A percentile compares a stretch with the other conserved stretches of the same genome.
Conservation (phyloP, 306 rosid species). For the Quercus dentata region DNA sequence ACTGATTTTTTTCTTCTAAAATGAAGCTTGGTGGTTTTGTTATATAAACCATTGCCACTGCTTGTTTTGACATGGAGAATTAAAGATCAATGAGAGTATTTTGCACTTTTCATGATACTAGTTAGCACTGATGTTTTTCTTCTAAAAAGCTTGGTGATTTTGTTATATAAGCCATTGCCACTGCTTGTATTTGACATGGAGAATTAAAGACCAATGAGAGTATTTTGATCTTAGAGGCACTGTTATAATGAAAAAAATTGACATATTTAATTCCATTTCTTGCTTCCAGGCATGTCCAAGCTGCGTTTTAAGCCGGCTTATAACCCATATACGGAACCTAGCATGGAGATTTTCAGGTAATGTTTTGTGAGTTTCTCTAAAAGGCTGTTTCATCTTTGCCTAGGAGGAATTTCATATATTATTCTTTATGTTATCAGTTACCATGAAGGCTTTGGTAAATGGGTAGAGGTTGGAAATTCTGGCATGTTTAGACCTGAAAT, state of each 20-base stretch:
- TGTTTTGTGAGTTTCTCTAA: neutral
- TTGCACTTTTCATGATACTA: neutral
- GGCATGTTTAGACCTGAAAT: constrained; percentile 99
- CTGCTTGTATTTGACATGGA: neutral
- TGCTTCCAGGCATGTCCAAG: constrained; percentile 74
- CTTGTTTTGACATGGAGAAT: neutral
- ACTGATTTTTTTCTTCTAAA: neutral
- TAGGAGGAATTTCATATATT: neutral
- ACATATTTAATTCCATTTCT: neutral
- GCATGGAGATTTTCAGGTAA: constrained; percentile 97
- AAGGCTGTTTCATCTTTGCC: constrained; percentile 12
- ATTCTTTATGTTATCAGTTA: constrained; percentile 45
- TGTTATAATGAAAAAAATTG: neutral
- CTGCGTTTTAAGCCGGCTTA: constrained; percentile 91
- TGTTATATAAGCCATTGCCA: neutral
- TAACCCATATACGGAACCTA: constrained; percentile 96
- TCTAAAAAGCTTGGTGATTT: neutral
- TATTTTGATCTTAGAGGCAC: neutral
- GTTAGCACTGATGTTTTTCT: neutral
- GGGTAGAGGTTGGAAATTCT: constrained; percentile 95
- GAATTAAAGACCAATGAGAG: neutral
- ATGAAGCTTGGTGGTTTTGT: neutral
- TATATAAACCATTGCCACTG: neutral
- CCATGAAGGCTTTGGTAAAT: constrained; percentile 85
- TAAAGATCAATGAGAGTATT: neutral